Evolutionary conservation across 805 yeast genomes (phyloP), one percentile per base, ranked within the genome.

Genomic region (Yarrowia divulgata): DNA sequence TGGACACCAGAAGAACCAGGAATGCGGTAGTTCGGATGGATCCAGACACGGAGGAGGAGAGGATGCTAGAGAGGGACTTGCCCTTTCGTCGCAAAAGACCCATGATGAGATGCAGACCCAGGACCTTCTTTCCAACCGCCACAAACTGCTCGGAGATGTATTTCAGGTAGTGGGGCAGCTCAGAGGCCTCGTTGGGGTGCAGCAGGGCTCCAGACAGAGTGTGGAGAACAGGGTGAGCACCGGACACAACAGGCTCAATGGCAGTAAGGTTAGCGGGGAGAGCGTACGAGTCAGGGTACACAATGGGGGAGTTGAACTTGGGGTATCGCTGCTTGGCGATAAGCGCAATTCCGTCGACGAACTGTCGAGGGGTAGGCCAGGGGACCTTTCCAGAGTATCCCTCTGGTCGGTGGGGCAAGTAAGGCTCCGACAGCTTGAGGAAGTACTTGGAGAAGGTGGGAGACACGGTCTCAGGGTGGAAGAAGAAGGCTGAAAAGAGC

Each of bases 391-490:
- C 69, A 2, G 79, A 77, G 72, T 72, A 78, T 12, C 74, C 75
- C 0, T 54, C 67, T 0, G 82, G 81, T 32, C 69, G 57, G 14
- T 37, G 55, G 12, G 80, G 78, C 39, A 76, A 70, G 69, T 77
- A 78, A 9, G 74, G 74, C 19, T 76, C 74, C 29, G 78, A 72
- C 50, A 79, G 71, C 46, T 68, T 57, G 34, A 72, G 69, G 76
- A 81, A 72, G 19, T 78, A 52, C 18, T 71, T 68, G 34, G 70
- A 72, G 73, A 81, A 78, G 45, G 73, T 71, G 29, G 68, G 60
- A 1, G 83, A 81, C 34, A 77, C 74, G 48, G 74, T 71, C 43
- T 79, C 81, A 5, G 78, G 79, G 63, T 78, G 75, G 67, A 75
- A 73, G 43, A 79, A 71, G 64, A 77, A 77, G 7, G 79, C 70